Evolutionary conservation across 129 eudicot genomes (phyloP).

Genomic region (Mikania micrantha): DNA sequence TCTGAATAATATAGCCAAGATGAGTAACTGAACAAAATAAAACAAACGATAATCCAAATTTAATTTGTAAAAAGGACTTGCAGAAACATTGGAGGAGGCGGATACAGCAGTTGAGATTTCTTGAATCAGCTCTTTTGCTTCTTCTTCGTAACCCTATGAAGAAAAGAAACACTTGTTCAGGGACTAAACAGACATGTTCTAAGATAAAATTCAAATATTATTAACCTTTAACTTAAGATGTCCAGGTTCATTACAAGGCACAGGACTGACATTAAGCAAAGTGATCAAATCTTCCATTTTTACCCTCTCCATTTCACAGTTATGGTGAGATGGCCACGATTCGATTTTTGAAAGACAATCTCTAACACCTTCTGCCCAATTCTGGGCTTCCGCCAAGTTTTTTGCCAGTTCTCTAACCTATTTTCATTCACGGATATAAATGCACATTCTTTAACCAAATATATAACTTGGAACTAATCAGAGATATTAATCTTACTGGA

Average conservation of each 20-base stretch:
- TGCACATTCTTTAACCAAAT: conserved; percentile 8
- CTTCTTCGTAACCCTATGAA: conserved; percentile 33
- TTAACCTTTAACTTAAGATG: conserved; percentile 63
- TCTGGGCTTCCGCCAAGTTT: conserved; percentile 60
- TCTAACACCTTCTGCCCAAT: conserved; percentile 75
- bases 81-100: conserved; percentile 44
- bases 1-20: too few species aligned
- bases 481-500: conserved; percentile 35
- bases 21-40: background rate
- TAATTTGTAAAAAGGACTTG: conserved; percentile 16
- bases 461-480: conserved; percentile 8
- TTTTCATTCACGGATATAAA: conserved; percentile 13
- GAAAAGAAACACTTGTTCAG: background rate
- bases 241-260: conserved; percentile 78
- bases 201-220: background rate
- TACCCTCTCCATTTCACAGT: conserved; percentile 46
- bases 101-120: too few species aligned
- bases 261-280: conserved; percentile 42
- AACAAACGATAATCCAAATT: background rate
- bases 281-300: conserved; percentile 46
- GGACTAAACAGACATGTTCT: background rate
- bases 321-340: conserved; percentile 31
- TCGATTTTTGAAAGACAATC: conserved; percentile 58
- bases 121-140: too few species aligned
- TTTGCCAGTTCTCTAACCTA: conserved; percentile 69